Evolutionary conservation across 768 basidiomycete genomes (phyloP), one percentile per base, ranked within the genome.

Genomic region (Termitomyces bulborhizus): DNA sequence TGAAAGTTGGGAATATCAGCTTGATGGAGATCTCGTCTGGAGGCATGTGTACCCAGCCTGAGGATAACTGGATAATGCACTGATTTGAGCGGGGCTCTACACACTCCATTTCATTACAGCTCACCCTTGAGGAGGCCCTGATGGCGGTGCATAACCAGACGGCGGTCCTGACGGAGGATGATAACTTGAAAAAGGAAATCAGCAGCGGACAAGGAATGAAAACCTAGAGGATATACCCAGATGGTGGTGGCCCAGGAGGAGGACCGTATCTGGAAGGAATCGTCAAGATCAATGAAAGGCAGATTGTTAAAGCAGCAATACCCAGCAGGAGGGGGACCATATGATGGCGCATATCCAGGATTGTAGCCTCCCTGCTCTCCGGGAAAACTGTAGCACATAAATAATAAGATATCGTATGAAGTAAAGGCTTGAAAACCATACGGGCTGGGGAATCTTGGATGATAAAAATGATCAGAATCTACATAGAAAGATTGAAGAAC

Each of bases 341-440:
- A 71, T 7, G 72, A 67, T 27, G 76, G 73, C 13, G 71, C 64
- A 57, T 79, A 79, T n/a, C 72, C 67, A 13, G 75, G 71, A 59
- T 65, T 71, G 57, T 72, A 73, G 5, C 73, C 45, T 27, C 27
- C 32, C 13, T 29, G n/a, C 4, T 46, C 36, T 46, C 59, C 57
- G 9, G 48, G 37, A 6, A 29, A 50, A 18, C 48, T 50, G 26
- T 6, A 42, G 37, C 11, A 37, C 15, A 37, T 6, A 1, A 47
- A 21, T 8, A 26, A 31, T 53, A 29, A 46, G 45, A 56, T n/a
- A 31, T 2, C 5, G 31, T 34, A 13, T 6, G 13, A 18, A 8
- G 12, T 16, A 13, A 29, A 4, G 15, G 43, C 24, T 8, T 58
- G 58, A 52, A 61, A 61, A 12, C 50, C 58, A 26, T 60, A 62